Evolutionary conservation across 495 filamentous ascomycete species (phyloP).

Genomic region (Podospora anserina): DNA sequence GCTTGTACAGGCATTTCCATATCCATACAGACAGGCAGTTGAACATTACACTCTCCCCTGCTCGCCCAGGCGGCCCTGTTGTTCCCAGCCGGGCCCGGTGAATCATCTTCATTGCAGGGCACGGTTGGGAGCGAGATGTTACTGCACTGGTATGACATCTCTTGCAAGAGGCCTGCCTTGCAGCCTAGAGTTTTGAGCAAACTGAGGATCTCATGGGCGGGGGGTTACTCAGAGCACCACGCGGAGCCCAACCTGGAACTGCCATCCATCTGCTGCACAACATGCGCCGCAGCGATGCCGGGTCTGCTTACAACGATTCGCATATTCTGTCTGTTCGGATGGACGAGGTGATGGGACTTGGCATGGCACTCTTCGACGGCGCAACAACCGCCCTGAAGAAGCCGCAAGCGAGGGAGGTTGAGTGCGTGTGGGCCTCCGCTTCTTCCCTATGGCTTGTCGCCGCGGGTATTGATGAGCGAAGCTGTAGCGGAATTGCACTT

Average conservation of each 20-base stretch:
- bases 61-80: constrained; percentile 7
- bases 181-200: neutral
- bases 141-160: neutral
- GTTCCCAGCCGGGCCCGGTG: constrained; percentile 7
- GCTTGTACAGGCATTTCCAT: neutral
- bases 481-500: neutral
- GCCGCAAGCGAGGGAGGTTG: constrained; percentile 5
- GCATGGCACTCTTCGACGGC: neutral
- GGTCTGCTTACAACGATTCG: neutral
- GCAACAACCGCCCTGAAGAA: constrained; percentile 1
- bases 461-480: neutral
- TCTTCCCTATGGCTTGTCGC: neutral
- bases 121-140: constrained; percentile 4
- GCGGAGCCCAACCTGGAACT: neutral
- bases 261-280: neutral
- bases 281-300: neutral
- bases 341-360: neutral
- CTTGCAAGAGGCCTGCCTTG: neutral
- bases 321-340: neutral
- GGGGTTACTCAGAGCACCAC: neutral
- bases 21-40: neutral
- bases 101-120: constrained; percentile 14
- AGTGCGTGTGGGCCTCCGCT: neutral
- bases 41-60: neutral
- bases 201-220: neutral